Evolutionary conservation across 2,329 filamentous ascomycete genomes (phyloP), one percentile per base, ranked within the genome.

Genomic region (Aureobasidium sp.): DNA sequence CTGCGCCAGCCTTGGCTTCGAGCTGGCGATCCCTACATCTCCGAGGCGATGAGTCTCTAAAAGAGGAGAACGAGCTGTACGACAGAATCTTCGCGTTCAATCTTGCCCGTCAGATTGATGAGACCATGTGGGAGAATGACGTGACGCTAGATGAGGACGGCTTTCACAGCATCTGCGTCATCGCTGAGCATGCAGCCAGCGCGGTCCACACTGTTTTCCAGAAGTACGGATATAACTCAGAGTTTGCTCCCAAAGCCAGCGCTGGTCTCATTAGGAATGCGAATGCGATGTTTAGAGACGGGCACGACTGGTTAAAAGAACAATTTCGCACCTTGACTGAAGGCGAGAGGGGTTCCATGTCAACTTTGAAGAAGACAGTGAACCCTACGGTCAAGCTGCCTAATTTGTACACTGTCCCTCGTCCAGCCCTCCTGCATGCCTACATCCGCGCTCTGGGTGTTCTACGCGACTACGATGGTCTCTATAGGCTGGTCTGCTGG

Each of bases 381-480:
- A 26, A 64, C 23, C 7, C 13, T 8, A 41, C 9, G 1, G 15
- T 23, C 15, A 23, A 60, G 8, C 63, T 74, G 2, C 64, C 72
- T 55, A 57, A 63, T 8, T 71, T 81, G 1, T 72, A 79, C 8
- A 73, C 77, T 41, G 70, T 76, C 13, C 75, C 86, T 12, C 71
- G 72, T 10, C 79, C 81, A 7, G 73, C 73, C 23, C 72, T 79
- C 41, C 69, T 84, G 1, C 83, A 88, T 67, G 75, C 77, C 2
- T 88, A 89, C 69, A 79, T 91, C 70, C 80, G 85, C 51, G 79
- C 83, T 1, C 75, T 91, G 26, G 87, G 83, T 0, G 79, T 82
- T 58, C 72, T 85, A n/a, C 81, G 80, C 39, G 84, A 90, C 66
- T 77, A 78, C 53, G 74, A 80, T 2, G 84, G 81, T 55, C 83